Evolutionary conservation across 2,329 filamentous ascomycete species (phyloP).

Genomic region (Sclerotinia subarctica): DNA sequence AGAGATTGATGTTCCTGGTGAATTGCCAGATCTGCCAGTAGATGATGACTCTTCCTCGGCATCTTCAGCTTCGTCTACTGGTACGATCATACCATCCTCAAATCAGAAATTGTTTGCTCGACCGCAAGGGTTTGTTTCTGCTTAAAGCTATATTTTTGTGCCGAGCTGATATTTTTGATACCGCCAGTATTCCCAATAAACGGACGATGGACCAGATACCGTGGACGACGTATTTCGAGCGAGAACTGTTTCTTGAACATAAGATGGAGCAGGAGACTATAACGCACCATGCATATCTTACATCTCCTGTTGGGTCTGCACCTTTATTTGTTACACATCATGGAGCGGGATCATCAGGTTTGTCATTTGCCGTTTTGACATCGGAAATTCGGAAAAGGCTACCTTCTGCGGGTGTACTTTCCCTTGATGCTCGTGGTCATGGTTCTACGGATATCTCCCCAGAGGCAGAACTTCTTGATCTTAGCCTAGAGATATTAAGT

Average conservation of each 20-base stretch:
- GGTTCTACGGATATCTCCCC: slow-evolving; percentile 60
- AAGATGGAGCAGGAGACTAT: slow-evolving; percentile 46
- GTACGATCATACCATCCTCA: slow-evolving; percentile 80
- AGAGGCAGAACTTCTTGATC: slow-evolving; percentile 51
- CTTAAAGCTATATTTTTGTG: slow-evolving; percentile 16
- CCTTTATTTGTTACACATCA: slow-evolving; percentile 93
- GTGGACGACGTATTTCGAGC: slow-evolving; percentile 89
- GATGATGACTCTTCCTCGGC: slow-evolving; percentile 69
- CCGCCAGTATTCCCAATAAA: slow-evolving; percentile 35
- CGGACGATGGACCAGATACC: slow-evolving; percentile 42
- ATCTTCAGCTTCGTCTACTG: slow-evolving; percentile 78
- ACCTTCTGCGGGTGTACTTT: slow-evolving; percentile 78
- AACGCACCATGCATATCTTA: slow-evolving; percentile 83
- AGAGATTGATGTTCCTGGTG: slow-evolving; percentile 39
- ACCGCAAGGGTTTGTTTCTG: slow-evolving; percentile 57
- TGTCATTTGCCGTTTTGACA: slow-evolving; percentile 83
- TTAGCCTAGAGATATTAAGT: slow-evolving; percentile 70
- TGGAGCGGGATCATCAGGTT: slow-evolving; percentile 86
- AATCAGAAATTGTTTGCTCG: slow-evolving; percentile 71
- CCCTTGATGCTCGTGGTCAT: slow-evolving; percentile 82
- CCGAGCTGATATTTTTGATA: slow-evolving; percentile 22
- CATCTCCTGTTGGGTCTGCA: slow-evolving; percentile 67
- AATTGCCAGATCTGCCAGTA: slow-evolving; percentile 41
- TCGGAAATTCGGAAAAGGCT: slow-evolving; percentile 73
- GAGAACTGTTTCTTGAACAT: slow-evolving; percentile 72